A percentile compares a stretch with the other conserved stretches of the same genome.
Evolutionary conservation across 2,329 filamentous ascomycete species (phyloP).

Genomic region (Cylindrodendrum hubeiense): DNA sequence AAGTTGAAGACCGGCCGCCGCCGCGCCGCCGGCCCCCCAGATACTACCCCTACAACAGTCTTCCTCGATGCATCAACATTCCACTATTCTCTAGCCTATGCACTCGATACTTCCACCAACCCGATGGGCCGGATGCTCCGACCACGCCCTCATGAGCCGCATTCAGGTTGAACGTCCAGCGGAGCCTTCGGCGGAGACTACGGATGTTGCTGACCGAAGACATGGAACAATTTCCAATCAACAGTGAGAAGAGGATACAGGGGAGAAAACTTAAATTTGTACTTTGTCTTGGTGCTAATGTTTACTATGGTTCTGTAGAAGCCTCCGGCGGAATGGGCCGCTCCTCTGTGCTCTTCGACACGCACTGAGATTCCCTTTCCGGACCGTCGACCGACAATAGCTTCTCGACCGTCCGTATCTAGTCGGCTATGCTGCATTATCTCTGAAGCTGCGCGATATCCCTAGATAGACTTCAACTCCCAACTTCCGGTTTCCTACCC

Average conservation of each 20-base stretch:
- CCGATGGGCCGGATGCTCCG: neutral
- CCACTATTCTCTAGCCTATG: neutral
- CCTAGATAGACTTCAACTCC: slow-evolving; percentile 14
- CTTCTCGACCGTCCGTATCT: neutral
- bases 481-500: slow-evolving; percentile 15
- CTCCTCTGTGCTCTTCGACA: neutral
- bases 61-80: neutral
- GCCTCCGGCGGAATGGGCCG: neutral
- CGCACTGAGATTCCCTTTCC: neutral
- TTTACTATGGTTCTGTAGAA: neutral
- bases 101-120: neutral
- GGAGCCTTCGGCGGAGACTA: neutral
- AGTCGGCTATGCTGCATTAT: neutral
- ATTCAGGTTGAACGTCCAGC: neutral
- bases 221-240: neutral
- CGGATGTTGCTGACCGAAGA: neutral
- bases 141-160: neutral
- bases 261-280: neutral
- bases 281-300: neutral
- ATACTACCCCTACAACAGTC: neutral
- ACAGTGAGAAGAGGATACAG: neutral
- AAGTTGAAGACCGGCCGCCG: no score
- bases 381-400: neutral
- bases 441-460: neutral
- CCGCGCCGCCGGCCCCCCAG: neutral